phyloP scores from a whole-genome alignment of 139 green algal species.

The Eudorina sp. region DNA sequence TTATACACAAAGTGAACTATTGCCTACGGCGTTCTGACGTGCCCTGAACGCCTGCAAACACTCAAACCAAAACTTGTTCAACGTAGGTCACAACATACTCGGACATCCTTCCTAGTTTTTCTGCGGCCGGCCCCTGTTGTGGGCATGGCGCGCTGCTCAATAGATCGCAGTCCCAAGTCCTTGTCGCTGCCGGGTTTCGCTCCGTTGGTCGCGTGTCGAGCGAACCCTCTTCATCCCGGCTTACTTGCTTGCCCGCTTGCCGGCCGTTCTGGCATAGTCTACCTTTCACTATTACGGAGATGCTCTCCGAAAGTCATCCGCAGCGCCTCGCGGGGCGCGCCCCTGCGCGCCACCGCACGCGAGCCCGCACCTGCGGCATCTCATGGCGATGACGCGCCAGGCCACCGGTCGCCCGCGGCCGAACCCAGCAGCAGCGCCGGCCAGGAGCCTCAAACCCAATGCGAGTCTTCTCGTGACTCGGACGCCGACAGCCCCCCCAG shows the following conservation, averaged over 20 bases:
- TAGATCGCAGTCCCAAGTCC: background rate
- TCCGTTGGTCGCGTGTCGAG: background rate
- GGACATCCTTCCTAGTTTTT: too few relatives aligned
- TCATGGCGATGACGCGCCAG: background rate
- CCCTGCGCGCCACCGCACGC: background rate
- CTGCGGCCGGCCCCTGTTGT: constrained; percentile 1
- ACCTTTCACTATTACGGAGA: background rate
- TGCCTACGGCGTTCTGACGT: too few relatives aligned
- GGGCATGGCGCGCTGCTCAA: constrained; percentile 14
- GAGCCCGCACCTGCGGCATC: background rate
- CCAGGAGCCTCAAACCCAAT: background rate
- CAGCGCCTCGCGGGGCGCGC: background rate
- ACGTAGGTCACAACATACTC: too few relatives aligned
- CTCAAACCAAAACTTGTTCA: too few relatives aligned
- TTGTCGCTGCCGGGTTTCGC: background rate
- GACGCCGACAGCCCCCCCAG: background rate
- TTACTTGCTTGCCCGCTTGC: background rate
- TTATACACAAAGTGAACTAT: too few relatives aligned
- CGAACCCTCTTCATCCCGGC: background rate
- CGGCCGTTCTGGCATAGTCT: background rate
- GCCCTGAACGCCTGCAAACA: too few relatives aligned
- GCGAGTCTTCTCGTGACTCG: background rate
- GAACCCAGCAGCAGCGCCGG: background rate
- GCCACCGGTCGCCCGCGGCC: background rate
- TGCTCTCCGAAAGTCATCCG: background rate